Conservation (phyloP, 495 filamentous ascomycete species). For the Paragyromitra xinjiangensis region DNA sequence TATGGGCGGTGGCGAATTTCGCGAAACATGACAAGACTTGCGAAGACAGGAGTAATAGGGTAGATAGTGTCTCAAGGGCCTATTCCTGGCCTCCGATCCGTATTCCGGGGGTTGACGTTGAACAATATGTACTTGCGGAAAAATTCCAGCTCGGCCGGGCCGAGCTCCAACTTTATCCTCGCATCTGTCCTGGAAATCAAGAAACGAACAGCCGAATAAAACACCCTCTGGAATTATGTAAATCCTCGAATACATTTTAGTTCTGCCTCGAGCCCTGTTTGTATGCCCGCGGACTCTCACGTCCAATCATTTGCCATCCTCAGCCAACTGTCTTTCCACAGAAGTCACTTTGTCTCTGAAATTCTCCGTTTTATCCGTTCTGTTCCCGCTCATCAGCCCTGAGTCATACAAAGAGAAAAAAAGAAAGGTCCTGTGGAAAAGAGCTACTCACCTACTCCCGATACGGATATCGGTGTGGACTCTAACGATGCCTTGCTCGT, state of each 20-base stretch:
- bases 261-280: neutral
- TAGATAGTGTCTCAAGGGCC: neutral
- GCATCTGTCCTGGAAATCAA: slow-evolving; percentile 6
- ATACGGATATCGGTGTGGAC: slow-evolving; percentile 90
- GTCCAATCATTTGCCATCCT: slow-evolving; percentile 33
- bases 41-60: neutral
- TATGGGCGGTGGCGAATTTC: neutral
- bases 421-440: neutral
- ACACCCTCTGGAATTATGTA: slow-evolving; percentile 14
- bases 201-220: slow-evolving; percentile 19
- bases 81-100: neutral
- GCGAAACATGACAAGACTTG: slow-evolving; percentile 20
- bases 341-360: slow-evolving; percentile 54
- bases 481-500: slow-evolving; percentile 78
- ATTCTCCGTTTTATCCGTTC: slow-evolving; percentile 55
- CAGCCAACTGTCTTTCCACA: slow-evolving; percentile 48
- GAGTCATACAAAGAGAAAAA: neutral
- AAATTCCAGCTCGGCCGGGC: neutral
- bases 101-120: neutral
- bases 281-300: neutral
- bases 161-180: neutral
- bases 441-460: slow-evolving; percentile 73
- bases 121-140: slow-evolving; percentile 7
- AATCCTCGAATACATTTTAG: slow-evolving; percentile 31
- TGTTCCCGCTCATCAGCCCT: slow-evolving; percentile 32